These are phyloP conservation scores for Fusarium staphyleae DNA, from an alignment of 2,329 filamentous ascomycete genomes.

Conservation along the genomic window DNA sequence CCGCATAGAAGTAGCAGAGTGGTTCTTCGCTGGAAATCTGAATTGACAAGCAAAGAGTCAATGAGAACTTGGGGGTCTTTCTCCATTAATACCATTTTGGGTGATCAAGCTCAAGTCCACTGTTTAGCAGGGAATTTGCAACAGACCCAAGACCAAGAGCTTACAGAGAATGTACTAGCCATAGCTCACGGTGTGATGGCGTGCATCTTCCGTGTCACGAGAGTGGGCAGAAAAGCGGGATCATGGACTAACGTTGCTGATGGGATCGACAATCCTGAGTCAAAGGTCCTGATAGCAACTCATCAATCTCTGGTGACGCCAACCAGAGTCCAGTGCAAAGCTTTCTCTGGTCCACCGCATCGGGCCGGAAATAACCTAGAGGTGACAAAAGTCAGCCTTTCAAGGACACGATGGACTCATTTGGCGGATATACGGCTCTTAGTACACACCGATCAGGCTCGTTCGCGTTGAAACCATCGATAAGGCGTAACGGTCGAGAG, in stretches of 20 bases:
- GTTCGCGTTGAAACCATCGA: too few relatives aligned
- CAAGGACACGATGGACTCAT: too few relatives aligned
- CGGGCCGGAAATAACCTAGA: too few relatives aligned
- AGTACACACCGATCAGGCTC: too few relatives aligned
- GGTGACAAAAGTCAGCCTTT: too few relatives aligned
- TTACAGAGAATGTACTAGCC: background rate
- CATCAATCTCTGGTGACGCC: too few relatives aligned
- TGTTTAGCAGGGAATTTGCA: background rate
- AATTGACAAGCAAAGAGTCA: background rate
- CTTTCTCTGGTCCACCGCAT: too few relatives aligned
- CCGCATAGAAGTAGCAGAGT: background rate
- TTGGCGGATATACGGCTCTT: too few relatives aligned
- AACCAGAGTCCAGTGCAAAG: too few relatives aligned
- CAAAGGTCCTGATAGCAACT: too few relatives aligned
- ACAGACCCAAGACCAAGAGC: background rate
- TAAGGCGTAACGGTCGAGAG: too few relatives aligned
- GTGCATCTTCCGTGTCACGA: background rate
- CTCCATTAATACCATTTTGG: background rate
- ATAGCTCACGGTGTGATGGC: background rate
- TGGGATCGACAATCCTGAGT: too few relatives aligned
- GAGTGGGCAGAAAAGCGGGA: conserved; percentile 11
- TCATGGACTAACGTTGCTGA: conserved; percentile 1
- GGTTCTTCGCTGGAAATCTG: background rate
- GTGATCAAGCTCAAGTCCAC: background rate
- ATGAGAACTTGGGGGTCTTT: background rate